These are phyloP conservation scores for Termitomyces heimii DNA, from an alignment of 768 basidiomycete genomes.

Conservation along the genomic window DNA sequence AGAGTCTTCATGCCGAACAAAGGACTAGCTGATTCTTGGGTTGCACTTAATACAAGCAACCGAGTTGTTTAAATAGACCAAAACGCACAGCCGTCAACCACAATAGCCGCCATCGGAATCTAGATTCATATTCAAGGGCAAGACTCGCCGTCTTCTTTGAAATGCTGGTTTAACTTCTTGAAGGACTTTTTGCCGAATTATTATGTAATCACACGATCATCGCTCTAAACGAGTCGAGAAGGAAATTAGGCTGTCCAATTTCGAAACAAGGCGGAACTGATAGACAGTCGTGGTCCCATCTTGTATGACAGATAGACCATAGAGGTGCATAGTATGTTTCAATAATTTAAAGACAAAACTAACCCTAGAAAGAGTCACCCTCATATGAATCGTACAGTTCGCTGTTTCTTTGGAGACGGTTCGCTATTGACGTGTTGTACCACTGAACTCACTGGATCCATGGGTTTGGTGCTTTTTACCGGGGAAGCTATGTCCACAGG, in stretches of 20 bases:
- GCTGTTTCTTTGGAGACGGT: constrained; percentile 14
- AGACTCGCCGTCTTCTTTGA: not conserved
- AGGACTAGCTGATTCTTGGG: not conserved
- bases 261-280: not conserved
- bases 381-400: constrained; percentile 17
- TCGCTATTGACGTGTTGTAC: not conserved
- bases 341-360: not conserved
- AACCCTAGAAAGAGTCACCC: not conserved
- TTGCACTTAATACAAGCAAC: not conserved
- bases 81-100: not conserved
- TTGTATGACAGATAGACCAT: not conserved
- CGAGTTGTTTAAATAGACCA: not conserved
- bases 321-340: not conserved
- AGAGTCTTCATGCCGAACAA: constrained; percentile 4
- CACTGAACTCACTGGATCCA: constrained; percentile 11
- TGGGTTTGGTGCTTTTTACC: constrained; percentile 19
- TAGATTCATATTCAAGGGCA: not conserved
- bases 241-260: not conserved
- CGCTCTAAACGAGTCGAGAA: not conserved
- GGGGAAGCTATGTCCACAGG: not conserved
- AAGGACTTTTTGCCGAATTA: not conserved
- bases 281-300: not conserved
- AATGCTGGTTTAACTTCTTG: not conserved
- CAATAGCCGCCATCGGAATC: not conserved
- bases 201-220: not conserved